A percentile compares a stretch with the other conserved stretches of the same genome.
Conservation (phyloP, 345 rosid species). For the Boechera stricta region DNA sequence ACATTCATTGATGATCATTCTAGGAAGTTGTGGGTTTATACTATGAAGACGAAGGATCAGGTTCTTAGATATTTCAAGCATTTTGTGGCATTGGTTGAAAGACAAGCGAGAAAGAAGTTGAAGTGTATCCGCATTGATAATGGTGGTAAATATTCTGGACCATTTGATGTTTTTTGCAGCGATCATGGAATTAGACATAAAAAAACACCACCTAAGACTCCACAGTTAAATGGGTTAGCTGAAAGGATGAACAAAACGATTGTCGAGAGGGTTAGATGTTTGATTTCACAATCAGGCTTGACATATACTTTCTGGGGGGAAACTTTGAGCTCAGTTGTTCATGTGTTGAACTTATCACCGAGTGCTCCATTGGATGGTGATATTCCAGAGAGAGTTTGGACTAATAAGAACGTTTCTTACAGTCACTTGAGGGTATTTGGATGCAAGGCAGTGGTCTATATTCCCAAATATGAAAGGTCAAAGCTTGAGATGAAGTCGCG, state of each 20-base stretch:
- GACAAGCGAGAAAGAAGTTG: background rate
- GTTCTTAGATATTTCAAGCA: background rate
- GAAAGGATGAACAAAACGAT: background rate
- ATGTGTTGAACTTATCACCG: no score
- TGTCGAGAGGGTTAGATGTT: background rate
- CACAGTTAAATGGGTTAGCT: constrained; percentile 2
- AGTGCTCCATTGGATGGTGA: no score
- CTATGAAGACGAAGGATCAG: no score
- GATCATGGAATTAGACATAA: background rate
- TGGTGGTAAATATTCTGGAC: constrained; percentile 10
- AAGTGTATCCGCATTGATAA: background rate
- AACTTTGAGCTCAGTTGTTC: background rate
- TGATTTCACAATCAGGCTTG: background rate
- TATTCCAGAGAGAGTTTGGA: no score
- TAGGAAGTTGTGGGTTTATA: no score
- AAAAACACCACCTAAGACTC: background rate
- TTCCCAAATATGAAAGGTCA: background rate
- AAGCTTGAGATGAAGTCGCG: background rate
- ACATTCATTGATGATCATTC: no score
- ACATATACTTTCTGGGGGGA: background rate
- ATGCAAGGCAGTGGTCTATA: background rate
- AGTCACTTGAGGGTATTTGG: background rate
- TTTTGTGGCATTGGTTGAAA: constrained; percentile 19
- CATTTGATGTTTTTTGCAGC: background rate
- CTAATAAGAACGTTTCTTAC: no score